Conservation (phyloP, 1,284 basidiomycete genomes). For the Ceratobasidium sp. region DNA sequence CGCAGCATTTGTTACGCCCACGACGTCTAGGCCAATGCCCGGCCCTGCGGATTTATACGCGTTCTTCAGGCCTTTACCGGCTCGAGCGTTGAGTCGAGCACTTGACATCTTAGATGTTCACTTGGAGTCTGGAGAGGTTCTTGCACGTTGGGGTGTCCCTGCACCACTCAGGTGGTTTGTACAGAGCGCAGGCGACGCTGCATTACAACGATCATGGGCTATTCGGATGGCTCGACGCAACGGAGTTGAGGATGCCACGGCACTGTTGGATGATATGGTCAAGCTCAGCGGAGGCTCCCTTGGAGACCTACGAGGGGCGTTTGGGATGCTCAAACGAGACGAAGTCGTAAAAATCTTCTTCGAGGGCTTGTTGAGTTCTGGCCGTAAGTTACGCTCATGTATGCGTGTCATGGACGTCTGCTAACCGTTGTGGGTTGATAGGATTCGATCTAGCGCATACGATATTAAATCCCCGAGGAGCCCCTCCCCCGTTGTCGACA, state of each 20-base stretch:
- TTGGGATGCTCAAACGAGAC: slow-evolving; percentile 74
- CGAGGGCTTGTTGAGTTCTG: slow-evolving; percentile 81
- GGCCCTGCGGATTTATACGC: slow-evolving; percentile 73
- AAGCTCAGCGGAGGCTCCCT: slow-evolving; percentile 77
- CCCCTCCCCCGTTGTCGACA: slow-evolving; percentile 63
- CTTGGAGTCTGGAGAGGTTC: slow-evolving; percentile 90
- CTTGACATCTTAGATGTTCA: slow-evolving; percentile 93
- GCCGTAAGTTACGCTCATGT: slow-evolving; percentile 70
- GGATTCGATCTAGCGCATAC: slow-evolving; percentile 81
- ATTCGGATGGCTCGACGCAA: slow-evolving; percentile 84
- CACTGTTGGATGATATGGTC: slow-evolving; percentile 85
- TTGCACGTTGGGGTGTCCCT: slow-evolving; percentile 85
- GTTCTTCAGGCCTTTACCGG: slow-evolving; percentile 83
- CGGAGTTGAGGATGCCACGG: slow-evolving; percentile 57
- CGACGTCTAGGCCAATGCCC: slow-evolving; percentile 67
- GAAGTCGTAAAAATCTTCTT: slow-evolving; percentile 85
- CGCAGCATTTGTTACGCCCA: slow-evolving; percentile 79
- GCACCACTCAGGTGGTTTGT: slow-evolving; percentile 86
- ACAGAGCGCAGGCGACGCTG: slow-evolving; percentile 71
- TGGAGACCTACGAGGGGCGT: slow-evolving; percentile 72
- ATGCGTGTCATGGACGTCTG: slow-evolving; percentile 8
- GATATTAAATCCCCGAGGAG: slow-evolving; percentile 67
- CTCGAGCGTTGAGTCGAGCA: slow-evolving; percentile 77
- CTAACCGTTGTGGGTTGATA: slow-evolving; percentile 55
- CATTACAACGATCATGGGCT: slow-evolving; percentile 85